Evolutionary conservation across 164 flowering plant species (phyloP), one percentile per base, ranked within the genome.

Genomic region (Piper betle): DNA sequence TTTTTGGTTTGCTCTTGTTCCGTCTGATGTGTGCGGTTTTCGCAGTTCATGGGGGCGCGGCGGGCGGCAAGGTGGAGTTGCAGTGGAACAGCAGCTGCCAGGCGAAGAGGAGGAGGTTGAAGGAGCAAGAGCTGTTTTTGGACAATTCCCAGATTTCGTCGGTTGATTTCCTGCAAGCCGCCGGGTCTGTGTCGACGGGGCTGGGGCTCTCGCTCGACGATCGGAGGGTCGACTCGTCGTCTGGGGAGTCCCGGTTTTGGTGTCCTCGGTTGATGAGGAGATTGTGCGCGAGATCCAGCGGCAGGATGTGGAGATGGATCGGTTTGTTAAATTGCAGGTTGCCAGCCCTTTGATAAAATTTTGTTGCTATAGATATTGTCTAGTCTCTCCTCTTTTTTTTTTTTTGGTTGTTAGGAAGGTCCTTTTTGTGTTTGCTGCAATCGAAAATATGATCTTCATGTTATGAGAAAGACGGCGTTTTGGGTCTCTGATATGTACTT

Each of bases 151-250:
- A 79, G 74, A 76, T 81, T 57, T 82, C 91, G 0, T 85, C 94
- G 0, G 64, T 81, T 52, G 94, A 84, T 76, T 80, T 86, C 64
- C 60, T 86, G 73, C 91, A 79, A 61, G 70, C 82, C 0, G 70
- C 82, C 1, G 72, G 69, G 48, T 75, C 91, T 1, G 97, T 91
- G 6, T 88, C 96, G 0, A 86, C 96, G 2, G 97, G 97, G 37
- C 55, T 91, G 56, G 97, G 90, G 33, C 76, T 91, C 58, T 86
- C 97, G 1, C 80, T 91, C 48, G 91, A 88, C 50, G 82, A 85
- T 63, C 75, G 78, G 16, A 71, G 82, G 16, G 56, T 81, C 66
- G 75, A 79, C 61, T 85, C 69, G 19, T 63, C 89, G 7, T 80
- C 89, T 0, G 82, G 80, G 16, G 92, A 85, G 38, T 91, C 91